Evolutionary conservation across 345 rosid genomes (phyloP), one percentile per base, ranked within the genome.

Genomic region (Citrus glauca): DNA sequence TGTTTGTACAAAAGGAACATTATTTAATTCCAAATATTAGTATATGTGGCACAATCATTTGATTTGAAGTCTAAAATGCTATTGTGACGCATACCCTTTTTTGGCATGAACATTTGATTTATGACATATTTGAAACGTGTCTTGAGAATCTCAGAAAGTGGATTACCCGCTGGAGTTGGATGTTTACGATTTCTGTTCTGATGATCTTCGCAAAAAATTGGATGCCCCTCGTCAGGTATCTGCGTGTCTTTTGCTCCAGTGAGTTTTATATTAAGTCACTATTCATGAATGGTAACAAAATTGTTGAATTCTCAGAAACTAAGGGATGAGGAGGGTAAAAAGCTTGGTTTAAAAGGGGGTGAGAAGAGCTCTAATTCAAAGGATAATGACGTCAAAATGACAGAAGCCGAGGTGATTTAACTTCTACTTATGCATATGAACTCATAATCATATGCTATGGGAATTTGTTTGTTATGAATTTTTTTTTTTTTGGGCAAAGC

Each of bases 121-220:
- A 59, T 38, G 11, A 64, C 22, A 55, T 42, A 38, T 28, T 66
- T 66, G 30, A 38, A 59, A 79, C 25, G 62, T 73, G 35, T 71
- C 24, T 66, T 86, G 66, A 53, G 37, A 56, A 80, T 84, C 69
- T 75, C 84, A 97, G 98, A 97, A 94, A 97, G 99, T 97, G 71
- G 99, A 97, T 85, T 97, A 91, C 82, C 98, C 98, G 2, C 78
- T 97, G 89, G 92, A 90, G 89, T 79, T 97, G 91, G 98, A 97
- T 89, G 80, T 97, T 60, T 94, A 79, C 78, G 98, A 97, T 85
- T 78, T 97, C 19, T 97, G 99, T 82, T 97, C 98, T 13, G 93
- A 91, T 50, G 98, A 91, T 77, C 93, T 97, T 45, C 84, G 83
- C 69, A 88, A 93, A 84, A 86, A 86, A 66, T 79, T 94, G 83